Percentiles rank a stretch among this genome's conserved stretches.
These are phyloP conservation scores for Limtongozyma cylindracea DNA, from an alignment of 805 yeast species.

Conservation along the genomic window DNA sequence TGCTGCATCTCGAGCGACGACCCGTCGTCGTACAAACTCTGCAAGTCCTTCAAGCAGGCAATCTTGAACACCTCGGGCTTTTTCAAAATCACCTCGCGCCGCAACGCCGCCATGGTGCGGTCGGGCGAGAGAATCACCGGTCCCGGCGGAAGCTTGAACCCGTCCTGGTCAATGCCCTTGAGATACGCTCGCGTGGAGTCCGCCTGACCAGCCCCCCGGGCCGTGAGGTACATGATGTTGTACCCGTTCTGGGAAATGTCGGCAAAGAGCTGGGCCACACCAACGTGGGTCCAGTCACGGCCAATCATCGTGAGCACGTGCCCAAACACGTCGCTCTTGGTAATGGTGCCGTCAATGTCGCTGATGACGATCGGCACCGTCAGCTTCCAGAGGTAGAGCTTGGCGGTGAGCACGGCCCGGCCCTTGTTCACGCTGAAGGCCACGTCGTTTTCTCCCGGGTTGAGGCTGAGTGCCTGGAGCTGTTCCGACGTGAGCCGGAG, in stretches of 20 bases:
- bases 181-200: slow-evolving; percentile 76
- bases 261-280: slow-evolving; percentile 78
- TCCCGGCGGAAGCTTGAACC: slow-evolving; percentile 50
- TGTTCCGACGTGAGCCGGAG: slow-evolving; percentile 82
- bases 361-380: slow-evolving; percentile 81
- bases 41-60: slow-evolving; percentile 83
- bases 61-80: slow-evolving; percentile 97
- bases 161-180: slow-evolving; percentile 47
- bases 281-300: slow-evolving; percentile 93
- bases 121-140: slow-evolving; percentile 94
- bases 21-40: slow-evolving; percentile 27
- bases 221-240: slow-evolving; percentile 80
- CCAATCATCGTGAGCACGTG: slow-evolving; percentile 88
- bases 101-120: slow-evolving; percentile 84
- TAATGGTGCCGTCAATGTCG: slow-evolving; percentile 94
- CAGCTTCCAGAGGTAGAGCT: slow-evolving; percentile 64
- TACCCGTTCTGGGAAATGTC: slow-evolving; percentile 78
- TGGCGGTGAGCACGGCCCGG: slow-evolving; percentile 47
- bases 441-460: slow-evolving; percentile 57
- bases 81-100: slow-evolving; percentile 75
- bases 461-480: slow-evolving; percentile 42
- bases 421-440: slow-evolving; percentile 67
- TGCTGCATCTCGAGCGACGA: not conserved
- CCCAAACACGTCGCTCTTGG: slow-evolving; percentile 93
- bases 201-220: slow-evolving; percentile 88